phyloP scores from a whole-genome alignment of 169 alveolate species.

The Cryptosporidium parvum region DNA sequence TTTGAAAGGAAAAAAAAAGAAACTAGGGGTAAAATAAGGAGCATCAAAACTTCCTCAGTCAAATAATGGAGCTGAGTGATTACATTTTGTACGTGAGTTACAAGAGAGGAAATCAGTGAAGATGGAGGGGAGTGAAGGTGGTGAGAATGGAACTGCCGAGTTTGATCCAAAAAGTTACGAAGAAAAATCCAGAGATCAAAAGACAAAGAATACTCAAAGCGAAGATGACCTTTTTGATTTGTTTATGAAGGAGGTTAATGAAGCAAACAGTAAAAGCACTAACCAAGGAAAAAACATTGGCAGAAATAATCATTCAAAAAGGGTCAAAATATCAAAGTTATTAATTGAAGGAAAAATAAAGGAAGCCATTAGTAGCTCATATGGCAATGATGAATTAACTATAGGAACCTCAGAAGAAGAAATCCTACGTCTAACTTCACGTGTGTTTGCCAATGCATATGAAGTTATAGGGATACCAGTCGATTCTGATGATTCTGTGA shows the following conservation, averaged over 20 bases:
- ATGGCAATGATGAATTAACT: constrained; percentile 9
- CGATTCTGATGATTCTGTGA: constrained; percentile 80
- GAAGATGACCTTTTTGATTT: constrained; percentile 27
- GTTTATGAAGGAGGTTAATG: constrained; percentile 54
- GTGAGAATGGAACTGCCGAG: not conserved
- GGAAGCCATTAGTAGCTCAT: constrained; percentile 39
- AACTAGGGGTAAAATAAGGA: not conserved
- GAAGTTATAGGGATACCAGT: constrained; percentile 80
- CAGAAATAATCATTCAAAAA: not conserved
- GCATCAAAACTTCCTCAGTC: not conserved
- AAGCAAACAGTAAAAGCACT: not conserved
- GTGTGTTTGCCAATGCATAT: constrained; percentile 80
- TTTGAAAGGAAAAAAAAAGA: not conserved
- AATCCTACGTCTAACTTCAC: constrained; percentile 79
- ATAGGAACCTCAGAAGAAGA: constrained; percentile 81
- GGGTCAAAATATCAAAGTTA: constrained; percentile 40
- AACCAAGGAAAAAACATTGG: not conserved
- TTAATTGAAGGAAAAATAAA: constrained; percentile 38
- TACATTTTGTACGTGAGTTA: not conserved
- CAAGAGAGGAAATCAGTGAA: not conserved
- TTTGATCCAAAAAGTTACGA: not conserved
- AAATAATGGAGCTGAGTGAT: not conserved
- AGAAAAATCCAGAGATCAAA: not conserved
- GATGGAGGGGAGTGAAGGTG: not conserved
- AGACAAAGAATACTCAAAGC: not conserved